Percentiles rank a stretch among this genome's conserved stretches.
These are phyloP conservation scores for Trametes cinnabarina DNA, from an alignment of 768 basidiomycete species.

Conservation along the genomic window DNA sequence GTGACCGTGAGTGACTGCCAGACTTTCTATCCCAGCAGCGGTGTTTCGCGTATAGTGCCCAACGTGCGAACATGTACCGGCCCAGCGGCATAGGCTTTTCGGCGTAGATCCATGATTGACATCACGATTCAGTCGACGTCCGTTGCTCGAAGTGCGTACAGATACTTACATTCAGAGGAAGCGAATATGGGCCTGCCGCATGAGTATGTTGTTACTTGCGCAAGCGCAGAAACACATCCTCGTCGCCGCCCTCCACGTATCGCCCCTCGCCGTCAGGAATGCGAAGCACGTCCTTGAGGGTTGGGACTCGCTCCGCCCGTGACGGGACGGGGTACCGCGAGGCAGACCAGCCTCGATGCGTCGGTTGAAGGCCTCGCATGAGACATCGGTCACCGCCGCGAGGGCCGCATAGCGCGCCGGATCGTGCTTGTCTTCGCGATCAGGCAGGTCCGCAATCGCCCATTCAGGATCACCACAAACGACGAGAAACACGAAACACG, in stretches of 20 bases:
- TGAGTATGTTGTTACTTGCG: not conserved
- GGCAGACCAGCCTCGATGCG: conserved; percentile 33
- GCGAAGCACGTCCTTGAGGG: not conserved
- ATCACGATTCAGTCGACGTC: too few species aligned
- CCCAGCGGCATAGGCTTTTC: too few species aligned
- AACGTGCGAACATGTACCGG: too few species aligned
- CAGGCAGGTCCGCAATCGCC: not conserved
- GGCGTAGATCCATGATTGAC: too few species aligned
- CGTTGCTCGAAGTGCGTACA: too few species aligned
- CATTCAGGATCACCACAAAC: not conserved
- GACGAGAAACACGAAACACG: not conserved
- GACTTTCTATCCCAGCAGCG: too few species aligned
- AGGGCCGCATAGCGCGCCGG: not conserved
- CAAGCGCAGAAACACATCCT: not conserved
- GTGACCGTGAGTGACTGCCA: too few species aligned
- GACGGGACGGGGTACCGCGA: conserved; percentile 33
- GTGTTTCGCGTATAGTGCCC: too few species aligned
- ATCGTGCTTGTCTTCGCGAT: not conserved
- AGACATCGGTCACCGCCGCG: not conserved
- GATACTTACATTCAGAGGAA: not conserved
- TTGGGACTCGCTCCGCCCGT: conserved; percentile 26
- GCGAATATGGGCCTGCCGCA: not conserved
- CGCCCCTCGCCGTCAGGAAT: not conserved
- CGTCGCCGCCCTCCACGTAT: not conserved
- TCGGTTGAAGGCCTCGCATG: not conserved